A percentile compares a stretch with the other conserved stretches of the same genome.
These are phyloP conservation scores for Nepenthes alata DNA, from an alignment of 179 eudicot species.

Conservation along the genomic window DNA sequence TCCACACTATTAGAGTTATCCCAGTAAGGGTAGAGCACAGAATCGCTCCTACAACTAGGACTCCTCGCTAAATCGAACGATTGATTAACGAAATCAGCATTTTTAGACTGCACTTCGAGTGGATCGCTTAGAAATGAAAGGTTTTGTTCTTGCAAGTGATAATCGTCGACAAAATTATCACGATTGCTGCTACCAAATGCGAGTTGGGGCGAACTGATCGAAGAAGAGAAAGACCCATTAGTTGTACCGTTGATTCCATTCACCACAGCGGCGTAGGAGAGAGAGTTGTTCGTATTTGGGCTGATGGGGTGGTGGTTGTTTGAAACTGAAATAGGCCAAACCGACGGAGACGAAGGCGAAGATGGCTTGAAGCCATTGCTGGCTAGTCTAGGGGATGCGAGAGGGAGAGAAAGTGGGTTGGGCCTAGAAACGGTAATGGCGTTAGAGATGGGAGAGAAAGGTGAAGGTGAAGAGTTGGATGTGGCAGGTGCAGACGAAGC, in stretches of 20 bases:
- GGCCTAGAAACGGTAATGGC: conserved; percentile 35
- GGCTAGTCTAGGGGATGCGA: conserved; percentile 35
- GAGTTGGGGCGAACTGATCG: conserved; percentile 14
- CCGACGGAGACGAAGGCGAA: conserved; percentile 51
- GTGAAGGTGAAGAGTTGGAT: neutral
- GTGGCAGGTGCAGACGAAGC: conserved; percentile 36
- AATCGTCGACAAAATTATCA: conserved; percentile 12
- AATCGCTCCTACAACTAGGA: conserved; percentile 49
- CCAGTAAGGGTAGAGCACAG: conserved; percentile 26
- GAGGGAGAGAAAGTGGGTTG: conserved; percentile 24
- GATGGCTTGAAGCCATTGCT: conserved; percentile 45
- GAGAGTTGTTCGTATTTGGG: conserved; percentile 12
- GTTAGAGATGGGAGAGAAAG: conserved; percentile 10
- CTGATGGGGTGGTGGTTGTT: conserved; percentile 17
- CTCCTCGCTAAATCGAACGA: conserved; percentile 39
- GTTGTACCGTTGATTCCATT: conserved; percentile 20
- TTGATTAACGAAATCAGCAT: conserved; percentile 21
- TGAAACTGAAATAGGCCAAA: conserved; percentile 17
- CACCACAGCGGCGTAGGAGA: conserved; percentile 53
- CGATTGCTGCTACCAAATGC: conserved; percentile 1
- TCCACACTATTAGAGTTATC: conserved; percentile 13
- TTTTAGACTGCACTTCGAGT: conserved; percentile 8
- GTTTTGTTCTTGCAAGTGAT: conserved; percentile 20
- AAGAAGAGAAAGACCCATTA: conserved; percentile 20
- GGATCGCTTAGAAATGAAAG: conserved; percentile 31